Base-by-base conservation (phyloP, 2,329 filamentous ascomycete genomes). In the Diaporthe caulivora region DNA sequence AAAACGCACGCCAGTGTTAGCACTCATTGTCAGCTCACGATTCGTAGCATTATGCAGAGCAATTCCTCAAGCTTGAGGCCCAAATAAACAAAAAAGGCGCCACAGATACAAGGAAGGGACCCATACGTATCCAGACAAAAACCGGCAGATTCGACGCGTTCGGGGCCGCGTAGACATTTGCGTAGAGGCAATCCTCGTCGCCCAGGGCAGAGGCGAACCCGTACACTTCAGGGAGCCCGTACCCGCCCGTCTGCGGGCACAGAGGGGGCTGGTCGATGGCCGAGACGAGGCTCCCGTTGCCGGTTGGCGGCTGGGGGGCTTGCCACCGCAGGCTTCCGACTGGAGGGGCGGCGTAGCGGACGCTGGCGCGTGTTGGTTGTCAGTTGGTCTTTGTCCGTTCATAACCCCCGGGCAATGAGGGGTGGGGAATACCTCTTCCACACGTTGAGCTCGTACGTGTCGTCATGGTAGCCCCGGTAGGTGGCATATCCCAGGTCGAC, bases 171-270 rank as follows among this genome's bases (percentile, higher is more conserved):
- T 84, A 84, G 13, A 88, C 76, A 76, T 88, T 86, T 15, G 88
- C 82, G 75, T 86, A 87, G 2, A 88, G 81, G 72, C 87, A 88
- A 76, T 88, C 86, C 76, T 88, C 85, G 57, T 79, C 64, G 15
- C 78, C 79, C 26, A 71, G 76, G 8, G 73, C 77, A 47, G 77
- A 77, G 57, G 77, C 78, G 69, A 81, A 81, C 5, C 79, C 78
- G 54, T 79, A 81, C 24, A 74, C 71, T 21, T 74, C 58, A 15
- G 79, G 79, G 3, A 78, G 60, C 6, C 78, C 79, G 70, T 77
- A 80, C 8, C 77, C 79, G 34, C 78, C 79, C 17, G 79, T 75
- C 72, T 80, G 79, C 17, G 79, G 79, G 51, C 78, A 80, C 31
- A 77, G 44, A 26, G 79, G 79, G 31, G 79, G 78, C 40, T 79